Percentiles rank a stretch among this genome's conserved stretches.
phyloP scores from a whole-genome alignment of 768 basidiomycete genomes.

The Agaricus subrufescens region DNA sequence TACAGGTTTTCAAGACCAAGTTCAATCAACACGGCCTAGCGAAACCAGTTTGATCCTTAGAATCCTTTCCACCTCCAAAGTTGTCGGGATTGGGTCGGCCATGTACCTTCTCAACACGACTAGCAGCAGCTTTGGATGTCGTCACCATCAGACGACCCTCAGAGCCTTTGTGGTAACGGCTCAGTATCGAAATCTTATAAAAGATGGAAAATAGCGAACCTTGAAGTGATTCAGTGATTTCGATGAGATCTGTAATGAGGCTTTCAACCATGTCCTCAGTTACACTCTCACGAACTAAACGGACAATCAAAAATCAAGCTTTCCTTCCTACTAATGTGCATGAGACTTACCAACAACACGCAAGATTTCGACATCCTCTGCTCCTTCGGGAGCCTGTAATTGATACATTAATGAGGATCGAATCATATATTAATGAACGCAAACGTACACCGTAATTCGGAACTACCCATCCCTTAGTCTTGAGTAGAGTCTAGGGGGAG shows the following conservation, averaged over 20 bases:
- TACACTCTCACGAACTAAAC: slow-evolving; percentile 44
- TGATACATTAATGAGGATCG: neutral
- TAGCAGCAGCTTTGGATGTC: slow-evolving; percentile 15
- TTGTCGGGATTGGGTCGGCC: slow-evolving; percentile 36
- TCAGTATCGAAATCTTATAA: neutral
- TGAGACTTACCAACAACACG: slow-evolving; percentile 37
- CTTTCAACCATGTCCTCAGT: slow-evolving; percentile 48
- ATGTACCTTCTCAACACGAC: slow-evolving; percentile 35
- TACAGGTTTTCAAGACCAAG: neutral
- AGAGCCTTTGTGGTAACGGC: slow-evolving; percentile 9
- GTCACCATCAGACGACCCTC: slow-evolving; percentile 23
- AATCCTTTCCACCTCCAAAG: slow-evolving; percentile 26
- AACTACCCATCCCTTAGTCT: slow-evolving; percentile 56
- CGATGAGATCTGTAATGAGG: slow-evolving; percentile 45
- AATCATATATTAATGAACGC: neutral
- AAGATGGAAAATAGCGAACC: slow-evolving; percentile 23
- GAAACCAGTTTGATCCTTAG: slow-evolving; percentile 27
- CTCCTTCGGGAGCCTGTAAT: slow-evolving; percentile 41
- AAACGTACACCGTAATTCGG: slow-evolving; percentile 47
- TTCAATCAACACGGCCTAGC: slow-evolving; percentile 33
- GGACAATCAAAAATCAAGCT: too few relatives aligned
- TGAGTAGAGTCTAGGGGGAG: slow-evolving; percentile 31
- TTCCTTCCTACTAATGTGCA: neutral
- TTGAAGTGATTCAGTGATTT: slow-evolving; percentile 42
- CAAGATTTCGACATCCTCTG: slow-evolving; percentile 51